Conservation (phyloP, 2,329 filamentous ascomycete genomes). For the Fusarium succisae region DNA sequence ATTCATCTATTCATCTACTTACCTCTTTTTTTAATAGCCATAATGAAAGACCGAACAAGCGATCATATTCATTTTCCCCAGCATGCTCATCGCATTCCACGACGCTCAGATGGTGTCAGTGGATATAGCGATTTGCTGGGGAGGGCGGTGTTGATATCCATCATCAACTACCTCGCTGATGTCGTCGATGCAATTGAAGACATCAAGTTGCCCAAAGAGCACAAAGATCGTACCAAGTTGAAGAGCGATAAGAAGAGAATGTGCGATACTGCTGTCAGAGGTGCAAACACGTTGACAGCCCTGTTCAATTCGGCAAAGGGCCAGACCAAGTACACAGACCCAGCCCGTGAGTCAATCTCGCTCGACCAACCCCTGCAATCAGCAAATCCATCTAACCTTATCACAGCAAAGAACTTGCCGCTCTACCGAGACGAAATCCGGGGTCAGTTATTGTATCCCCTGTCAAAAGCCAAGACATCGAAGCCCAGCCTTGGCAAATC, state of each 20-base stretch:
- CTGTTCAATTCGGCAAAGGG: constrained; percentile 26
- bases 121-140: constrained; percentile 26
- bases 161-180: constrained; percentile 32
- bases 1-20: neutral
- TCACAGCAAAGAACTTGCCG: constrained; percentile 28
- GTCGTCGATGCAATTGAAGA: constrained; percentile 29
- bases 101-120: constrained; percentile 15
- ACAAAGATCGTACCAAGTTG: constrained; percentile 20
- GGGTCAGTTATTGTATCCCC: constrained; percentile 20
- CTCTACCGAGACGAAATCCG: constrained; percentile 26
- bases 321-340: constrained; percentile 28
- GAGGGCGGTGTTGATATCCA: constrained; percentile 31
- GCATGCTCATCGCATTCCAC: constrained; percentile 25
- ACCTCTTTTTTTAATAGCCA: constrained; percentile 14
- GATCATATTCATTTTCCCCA: constrained; percentile 30
- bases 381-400: neutral
- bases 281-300: constrained; percentile 25
- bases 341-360: constrained; percentile 8
- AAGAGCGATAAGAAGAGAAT: constrained; percentile 24
- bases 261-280: constrained; percentile 24
- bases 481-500: constrained; percentile 5
- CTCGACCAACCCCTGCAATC: neutral
- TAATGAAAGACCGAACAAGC: constrained; percentile 28
- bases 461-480: constrained; percentile 22
- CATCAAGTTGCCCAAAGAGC: constrained; percentile 21